A percentile compares a stretch with the other conserved stretches of the same genome.
Evolutionary conservation across 2,329 filamentous ascomycete genomes (phyloP).

Genomic region (Ophiostoma piceae): DNA sequence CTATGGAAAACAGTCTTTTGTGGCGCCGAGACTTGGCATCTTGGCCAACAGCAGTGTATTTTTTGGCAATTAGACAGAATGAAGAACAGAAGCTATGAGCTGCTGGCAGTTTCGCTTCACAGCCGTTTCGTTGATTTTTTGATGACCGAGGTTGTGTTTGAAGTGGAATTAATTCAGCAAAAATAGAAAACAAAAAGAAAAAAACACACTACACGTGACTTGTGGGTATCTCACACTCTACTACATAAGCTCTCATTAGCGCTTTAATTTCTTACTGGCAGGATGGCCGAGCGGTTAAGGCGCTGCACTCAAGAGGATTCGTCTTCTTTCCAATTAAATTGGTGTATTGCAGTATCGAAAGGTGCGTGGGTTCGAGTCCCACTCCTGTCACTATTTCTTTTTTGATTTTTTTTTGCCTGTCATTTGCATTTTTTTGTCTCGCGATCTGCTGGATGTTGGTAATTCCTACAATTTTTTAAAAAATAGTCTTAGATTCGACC

Average conservation of each 20-base stretch:
- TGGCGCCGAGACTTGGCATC: conserved; percentile 4
- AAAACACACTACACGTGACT: neutral
- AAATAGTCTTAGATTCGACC: neutral
- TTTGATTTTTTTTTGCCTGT: neutral
- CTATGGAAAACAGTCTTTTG: neutral
- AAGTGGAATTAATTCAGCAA: too few species aligned
- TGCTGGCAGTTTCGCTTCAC: neutral
- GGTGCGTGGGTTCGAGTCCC: conserved; percentile 27
- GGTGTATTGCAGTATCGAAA: conserved; percentile 27
- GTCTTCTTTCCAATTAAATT: conserved; percentile 23
- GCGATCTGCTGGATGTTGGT: neutral
- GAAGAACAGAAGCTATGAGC: neutral
- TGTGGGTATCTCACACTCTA: neutral
- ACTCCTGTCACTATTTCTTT: conserved; percentile 21
- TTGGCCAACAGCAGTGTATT: conserved; percentile 2
- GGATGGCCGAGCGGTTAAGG: conserved; percentile 26
- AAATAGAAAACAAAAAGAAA: neutral
- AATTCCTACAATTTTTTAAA: neutral
- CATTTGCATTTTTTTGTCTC: neutral
- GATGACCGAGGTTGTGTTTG: neutral
- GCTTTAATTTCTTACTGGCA: conserved; percentile 15
- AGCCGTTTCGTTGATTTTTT: neutral
- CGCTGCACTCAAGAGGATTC: conserved; percentile 25
- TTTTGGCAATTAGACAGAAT: neutral
- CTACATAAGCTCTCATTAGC: neutral